phyloP scores from a whole-genome alignment of 2,329 filamentous ascomycete genomes.

The Aspergillus sojae region DNA sequence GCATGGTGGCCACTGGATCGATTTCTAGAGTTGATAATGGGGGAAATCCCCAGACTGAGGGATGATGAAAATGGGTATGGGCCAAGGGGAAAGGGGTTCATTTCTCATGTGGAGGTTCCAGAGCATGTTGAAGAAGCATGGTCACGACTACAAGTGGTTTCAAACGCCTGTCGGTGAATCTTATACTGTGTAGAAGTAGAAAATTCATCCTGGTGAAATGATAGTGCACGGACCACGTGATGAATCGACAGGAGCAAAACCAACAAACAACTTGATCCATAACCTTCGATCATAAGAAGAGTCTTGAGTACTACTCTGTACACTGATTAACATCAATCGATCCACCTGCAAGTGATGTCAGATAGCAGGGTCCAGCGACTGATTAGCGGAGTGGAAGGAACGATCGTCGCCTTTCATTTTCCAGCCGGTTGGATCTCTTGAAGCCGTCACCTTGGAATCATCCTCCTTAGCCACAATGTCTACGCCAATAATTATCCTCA shows the following conservation, averaged over 20 bases:
- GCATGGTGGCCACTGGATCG: constrained; percentile 42
- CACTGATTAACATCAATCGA: background rate
- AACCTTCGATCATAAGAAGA: background rate
- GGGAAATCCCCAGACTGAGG: constrained; percentile 48
- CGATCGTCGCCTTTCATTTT: background rate
- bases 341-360: background rate
- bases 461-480: background rate
- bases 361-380: background rate
- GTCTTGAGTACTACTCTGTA: background rate
- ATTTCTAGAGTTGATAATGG: constrained; percentile 47
- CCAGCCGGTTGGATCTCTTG: background rate
- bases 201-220: background rate
- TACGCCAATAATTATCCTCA: background rate
- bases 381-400: background rate
- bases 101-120: constrained; percentile 48
- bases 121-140: constrained; percentile 38
- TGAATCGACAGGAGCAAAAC: background rate
- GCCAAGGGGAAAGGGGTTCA: constrained; percentile 47
- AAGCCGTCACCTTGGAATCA: background rate
- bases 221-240: background rate
- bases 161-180: background rate
- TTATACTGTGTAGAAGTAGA: background rate
- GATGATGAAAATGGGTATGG: constrained; percentile 50
- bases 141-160: background rate
- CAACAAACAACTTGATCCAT: background rate